These are phyloP conservation scores for Trichoderma afroharzianum DNA, from an alignment of 2,329 filamentous ascomycete species.

Conservation along the genomic window DNA sequence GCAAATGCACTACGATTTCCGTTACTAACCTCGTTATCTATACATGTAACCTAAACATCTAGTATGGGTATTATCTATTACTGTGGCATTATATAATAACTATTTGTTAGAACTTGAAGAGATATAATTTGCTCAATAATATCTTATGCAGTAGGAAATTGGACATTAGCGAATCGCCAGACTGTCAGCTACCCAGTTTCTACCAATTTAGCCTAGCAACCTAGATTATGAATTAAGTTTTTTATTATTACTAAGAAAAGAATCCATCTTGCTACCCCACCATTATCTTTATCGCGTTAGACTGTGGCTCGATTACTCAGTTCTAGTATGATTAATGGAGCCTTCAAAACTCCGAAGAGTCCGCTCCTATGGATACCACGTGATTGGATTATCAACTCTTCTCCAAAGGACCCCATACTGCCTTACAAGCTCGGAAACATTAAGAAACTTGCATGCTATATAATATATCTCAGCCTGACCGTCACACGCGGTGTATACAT, in stretches of 20 bases:
- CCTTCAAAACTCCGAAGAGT: background rate
- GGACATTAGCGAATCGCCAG: too few species aligned
- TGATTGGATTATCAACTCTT: background rate
- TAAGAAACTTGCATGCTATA: background rate
- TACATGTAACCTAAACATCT: too few species aligned
- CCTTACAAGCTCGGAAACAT: background rate
- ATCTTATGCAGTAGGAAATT: too few species aligned
- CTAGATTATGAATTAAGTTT: background rate
- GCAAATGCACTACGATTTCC: background rate
- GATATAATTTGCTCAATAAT: too few species aligned
- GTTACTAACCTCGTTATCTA: background rate
- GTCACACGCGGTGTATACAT: background rate
- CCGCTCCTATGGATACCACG: background rate
- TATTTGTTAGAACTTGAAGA: too few species aligned
- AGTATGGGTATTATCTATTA: too few species aligned
- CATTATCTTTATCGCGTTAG: conserved; percentile 5
- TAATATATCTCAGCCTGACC: background rate
- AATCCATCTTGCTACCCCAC: background rate
- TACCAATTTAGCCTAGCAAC: too few species aligned
- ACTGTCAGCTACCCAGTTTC: too few species aligned
- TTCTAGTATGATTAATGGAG: background rate
- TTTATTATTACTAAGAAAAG: background rate
- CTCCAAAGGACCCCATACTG: background rate
- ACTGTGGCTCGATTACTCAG: background rate
- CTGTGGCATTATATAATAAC: too few species aligned